Evolutionary conservation across 2,329 filamentous ascomycete genomes (phyloP), one percentile per base, ranked within the genome.

Genomic region (Elsinoe ampelina): DNA sequence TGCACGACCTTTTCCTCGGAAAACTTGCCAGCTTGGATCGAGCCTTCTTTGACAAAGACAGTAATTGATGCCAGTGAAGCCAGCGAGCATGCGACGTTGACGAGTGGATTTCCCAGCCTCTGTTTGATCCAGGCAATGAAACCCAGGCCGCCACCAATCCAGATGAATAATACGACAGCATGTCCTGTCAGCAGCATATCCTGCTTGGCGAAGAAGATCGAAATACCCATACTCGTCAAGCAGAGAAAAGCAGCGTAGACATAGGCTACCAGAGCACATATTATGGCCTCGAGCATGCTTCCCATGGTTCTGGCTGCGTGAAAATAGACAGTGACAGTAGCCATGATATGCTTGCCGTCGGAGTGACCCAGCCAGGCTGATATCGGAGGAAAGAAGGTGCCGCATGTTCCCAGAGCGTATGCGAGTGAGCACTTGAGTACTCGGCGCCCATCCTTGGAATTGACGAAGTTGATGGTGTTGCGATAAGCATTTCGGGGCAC

Each of bases 301-400:
- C 92, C 92, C 22, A 85, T 81, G 15, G 89, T 89, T 58, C 92
- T 80, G 5, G 89, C 88, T 3, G 92, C 90, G 69, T 96, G 90
- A 66, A 96, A 97, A 67, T 95, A 97, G 10, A 96, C 91, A 0
- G 89, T 95, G 58, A 96, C 83, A 1, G 92, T 96, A 32, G 90
- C 90, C 54, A 95, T 89, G 66, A 95, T 85, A 71, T 96, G 92
- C 68, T 96, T 96, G 52, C 89, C 89, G 71, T 95, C 91, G 66
- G 90, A 86, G 61, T 85, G 79, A 10, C 92, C 92, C 13, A 96
- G 76, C 57, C 90, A 81, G 6, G 77, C 74, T 13, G 89, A 84
- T 57, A 95, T 77, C 2, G 80, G 79, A 2, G 85, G 81, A 60
- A 89, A 84, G 64, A 95, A 93, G 0, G 91, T 96, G 35, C 85